Conservation (phyloP, 140 eudicot genomes). For the Erigeron philadelphicus region DNA sequence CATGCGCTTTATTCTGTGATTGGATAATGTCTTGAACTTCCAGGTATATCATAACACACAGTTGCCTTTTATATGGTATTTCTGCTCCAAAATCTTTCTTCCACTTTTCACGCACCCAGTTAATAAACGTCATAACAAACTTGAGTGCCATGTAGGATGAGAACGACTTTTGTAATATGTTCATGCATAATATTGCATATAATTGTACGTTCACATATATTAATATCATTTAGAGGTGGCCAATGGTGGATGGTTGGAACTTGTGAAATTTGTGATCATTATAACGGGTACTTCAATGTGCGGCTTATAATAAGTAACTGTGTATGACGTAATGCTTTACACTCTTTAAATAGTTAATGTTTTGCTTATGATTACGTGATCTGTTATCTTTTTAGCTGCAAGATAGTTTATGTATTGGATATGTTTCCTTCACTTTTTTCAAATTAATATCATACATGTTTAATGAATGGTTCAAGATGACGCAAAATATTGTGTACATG, state of each 20-base stretch:
- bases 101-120: background rate
- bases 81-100: background rate
- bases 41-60: background rate
- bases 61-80: slow-evolving; percentile 3
- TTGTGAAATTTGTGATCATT: background rate
- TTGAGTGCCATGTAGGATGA: slow-evolving; percentile 5
- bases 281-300: background rate
- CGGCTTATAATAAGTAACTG: background rate
- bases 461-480: background rate
- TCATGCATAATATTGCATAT: background rate
- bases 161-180: background rate
- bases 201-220: background rate
- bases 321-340: background rate
- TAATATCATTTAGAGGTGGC: background rate
- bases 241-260: background rate
- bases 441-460: no score
- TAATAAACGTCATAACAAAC: background rate
- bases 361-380: background rate
- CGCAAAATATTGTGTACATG: background rate
- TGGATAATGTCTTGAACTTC: no score
- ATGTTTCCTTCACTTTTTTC: no score
- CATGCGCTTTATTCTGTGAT: no score
- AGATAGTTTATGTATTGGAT: no score
- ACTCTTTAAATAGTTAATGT: background rate
- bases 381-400: no score